phyloP scores from a whole-genome alignment of 192 early-diverging fungal species.

The Thoreauomyces humboldtii region DNA sequence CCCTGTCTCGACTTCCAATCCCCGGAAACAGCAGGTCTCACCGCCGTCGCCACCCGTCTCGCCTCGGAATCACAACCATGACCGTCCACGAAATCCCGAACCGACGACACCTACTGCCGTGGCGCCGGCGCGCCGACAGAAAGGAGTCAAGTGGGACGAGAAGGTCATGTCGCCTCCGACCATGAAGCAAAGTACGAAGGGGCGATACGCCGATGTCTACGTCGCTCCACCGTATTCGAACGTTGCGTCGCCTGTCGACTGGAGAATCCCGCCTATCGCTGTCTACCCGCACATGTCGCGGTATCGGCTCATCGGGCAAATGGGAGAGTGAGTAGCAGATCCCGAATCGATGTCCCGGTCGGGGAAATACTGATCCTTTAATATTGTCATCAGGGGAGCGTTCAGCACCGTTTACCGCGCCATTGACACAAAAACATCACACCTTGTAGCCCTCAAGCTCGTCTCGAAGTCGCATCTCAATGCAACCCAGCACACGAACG shows the following conservation, averaged over 20 bases:
- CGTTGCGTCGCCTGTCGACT: slow-evolving; percentile 11
- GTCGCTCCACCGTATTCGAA: neutral
- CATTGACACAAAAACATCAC: slow-evolving; percentile 54
- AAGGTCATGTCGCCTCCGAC: no score
- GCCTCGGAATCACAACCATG: no score
- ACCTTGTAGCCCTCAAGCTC: slow-evolving; percentile 81
- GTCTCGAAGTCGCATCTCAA: slow-evolving; percentile 75
- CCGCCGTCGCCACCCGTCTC: neutral
- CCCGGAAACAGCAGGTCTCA: neutral
- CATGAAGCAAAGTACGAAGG: neutral
- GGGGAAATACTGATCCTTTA: no score
- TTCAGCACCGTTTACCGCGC: slow-evolving; percentile 85
- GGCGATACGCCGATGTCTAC: neutral
- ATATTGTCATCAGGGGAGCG: slow-evolving; percentile 51
- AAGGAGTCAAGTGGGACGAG: slow-evolving; percentile 22
- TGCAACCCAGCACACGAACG: slow-evolving; percentile 67
- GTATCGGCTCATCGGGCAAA: slow-evolving; percentile 57
- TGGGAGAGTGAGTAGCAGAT: slow-evolving; percentile 77
- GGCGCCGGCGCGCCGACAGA: neutral
- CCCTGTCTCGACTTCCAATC: neutral
- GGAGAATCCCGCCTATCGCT: slow-evolving; percentile 22
- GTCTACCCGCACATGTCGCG: slow-evolving; percentile 57
- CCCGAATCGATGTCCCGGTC: no score
- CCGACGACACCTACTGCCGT: no score
- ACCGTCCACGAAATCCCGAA: no score